Evolutionary conservation across 768 basidiomycete species (phyloP), one percentile per base, ranked within the genome.

Genomic region (Cyclocybe cylindracea): DNA sequence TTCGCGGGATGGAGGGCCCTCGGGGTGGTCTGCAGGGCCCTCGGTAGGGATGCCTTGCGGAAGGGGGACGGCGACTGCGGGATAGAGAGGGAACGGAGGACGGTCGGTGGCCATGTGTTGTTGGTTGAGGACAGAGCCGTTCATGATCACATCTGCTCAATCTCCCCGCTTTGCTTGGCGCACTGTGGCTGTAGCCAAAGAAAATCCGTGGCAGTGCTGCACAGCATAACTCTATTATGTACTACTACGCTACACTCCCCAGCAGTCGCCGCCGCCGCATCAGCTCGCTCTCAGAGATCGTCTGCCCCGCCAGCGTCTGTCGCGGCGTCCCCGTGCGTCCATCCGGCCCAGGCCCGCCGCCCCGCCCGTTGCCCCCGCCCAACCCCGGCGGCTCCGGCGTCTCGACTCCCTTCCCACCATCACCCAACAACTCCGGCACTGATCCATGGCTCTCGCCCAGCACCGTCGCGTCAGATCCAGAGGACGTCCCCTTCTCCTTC

Each of bases 221-320:
- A 63, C 59, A 49, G 56, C 57, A 56, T 46, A 57, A 56, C 53
- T 47, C 39, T 51, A 53, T 43, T 38, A 36, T 29, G 49, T 37
- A 46, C 41, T 44, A 37, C 41, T 54, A 58, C 52, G 56, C 50
- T 70, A 71, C 55, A 76, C 75, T 78, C 58, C 89, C 87, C 47
- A 94, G 73, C 65, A 94, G 65, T 61, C 92, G 80, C 46, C 89
- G 80, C 59, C 93, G 78, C 60, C 85, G 72, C 78, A 94, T 86
- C 65, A 93, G 66, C 67, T 91, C 90, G 14, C 74, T 79, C 68
- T 92, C 89, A n/a, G 80, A 78, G 50, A 90, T 91, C 38, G 83
- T 84, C 56, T 86, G 83, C 13, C 87, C 86, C n/a, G n/a, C n/a
- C n/a, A n/a, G n/a, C 10, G 78, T 70, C 69, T 77, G 58, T 59